These are phyloP conservation scores for Penicillium sp. DNA, from an alignment of 2,329 filamentous ascomycete species.

Conservation along the genomic window DNA sequence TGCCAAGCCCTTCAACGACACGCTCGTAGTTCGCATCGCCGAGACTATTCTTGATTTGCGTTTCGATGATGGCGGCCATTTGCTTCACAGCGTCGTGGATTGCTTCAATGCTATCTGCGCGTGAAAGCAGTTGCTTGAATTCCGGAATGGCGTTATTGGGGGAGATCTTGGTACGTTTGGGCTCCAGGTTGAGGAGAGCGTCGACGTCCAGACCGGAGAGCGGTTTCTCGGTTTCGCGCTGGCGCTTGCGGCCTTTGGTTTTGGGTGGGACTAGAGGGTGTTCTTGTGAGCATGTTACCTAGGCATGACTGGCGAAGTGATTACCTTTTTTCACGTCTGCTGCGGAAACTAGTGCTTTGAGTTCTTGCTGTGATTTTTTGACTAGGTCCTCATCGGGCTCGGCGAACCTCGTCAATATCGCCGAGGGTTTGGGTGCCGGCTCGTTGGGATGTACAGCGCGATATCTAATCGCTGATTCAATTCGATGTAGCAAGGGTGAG, in stretches of 20 bases:
- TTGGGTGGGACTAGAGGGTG: conserved; percentile 72
- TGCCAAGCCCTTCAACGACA: conserved; percentile 67
- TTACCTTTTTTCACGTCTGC: conserved; percentile 78
- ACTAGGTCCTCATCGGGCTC: conserved; percentile 63
- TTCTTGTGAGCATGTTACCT: too few relatives aligned
- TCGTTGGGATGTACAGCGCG: conserved; percentile 69
- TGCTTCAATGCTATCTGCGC: conserved; percentile 54
- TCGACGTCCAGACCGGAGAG: conserved; percentile 86
- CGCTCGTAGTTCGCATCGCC: conserved; percentile 69
- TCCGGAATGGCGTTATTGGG: conserved; percentile 76
- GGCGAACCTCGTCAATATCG: conserved; percentile 66
- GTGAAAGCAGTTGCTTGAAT: conserved; percentile 72
- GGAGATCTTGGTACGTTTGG: conserved; percentile 50
- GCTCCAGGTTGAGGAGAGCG: conserved; percentile 61
- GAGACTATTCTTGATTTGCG: conserved; percentile 64
- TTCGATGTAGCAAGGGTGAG: conserved; percentile 78
- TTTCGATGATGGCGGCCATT: conserved; percentile 65
- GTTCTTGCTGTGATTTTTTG: conserved; percentile 49
- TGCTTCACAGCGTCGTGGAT: conserved; percentile 66
- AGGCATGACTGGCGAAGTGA: conserved; percentile 21
- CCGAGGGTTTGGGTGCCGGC: conserved; percentile 56
- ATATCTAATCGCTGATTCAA: conserved; percentile 77
- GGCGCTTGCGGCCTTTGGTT: conserved; percentile 63
- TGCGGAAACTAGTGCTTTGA: conserved; percentile 60
- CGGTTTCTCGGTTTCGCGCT: conserved; percentile 67